A percentile compares a stretch with the other conserved stretches of the same genome.
These are phyloP conservation scores for Phialocephala sp. DNA, from an alignment of 2,329 filamentous ascomycete species.

Conservation along the genomic window DNA sequence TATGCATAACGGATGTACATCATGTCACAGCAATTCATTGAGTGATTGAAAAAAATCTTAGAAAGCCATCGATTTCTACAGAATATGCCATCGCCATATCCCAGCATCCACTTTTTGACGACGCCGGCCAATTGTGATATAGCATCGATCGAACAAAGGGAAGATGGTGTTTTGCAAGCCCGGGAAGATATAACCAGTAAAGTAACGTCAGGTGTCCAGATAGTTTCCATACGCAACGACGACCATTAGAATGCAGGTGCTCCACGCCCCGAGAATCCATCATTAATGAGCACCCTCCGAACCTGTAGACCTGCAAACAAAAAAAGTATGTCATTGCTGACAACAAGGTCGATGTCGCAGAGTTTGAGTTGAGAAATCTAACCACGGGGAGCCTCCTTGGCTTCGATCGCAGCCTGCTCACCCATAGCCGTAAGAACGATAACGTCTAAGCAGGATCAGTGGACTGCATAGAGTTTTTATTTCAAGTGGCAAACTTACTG, in stretches of 20 bases:
- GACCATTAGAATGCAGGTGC: constrained; percentile 49
- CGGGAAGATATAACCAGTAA: constrained; percentile 45
- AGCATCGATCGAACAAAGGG: constrained; percentile 40
- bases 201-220: constrained; percentile 52
- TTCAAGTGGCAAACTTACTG: constrained; percentile 67
- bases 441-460: constrained; percentile 64
- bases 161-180: constrained; percentile 39
- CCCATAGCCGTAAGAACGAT: constrained; percentile 95
- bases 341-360: constrained; percentile 40
- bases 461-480: neutral
- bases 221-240: constrained; percentile 50
- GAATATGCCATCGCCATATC: constrained; percentile 40
- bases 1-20: neutral
- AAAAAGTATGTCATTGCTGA: constrained; percentile 38
- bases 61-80: constrained; percentile 41
- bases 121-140: constrained; percentile 43
- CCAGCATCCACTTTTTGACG: constrained; percentile 43
- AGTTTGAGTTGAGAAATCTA: constrained; percentile 33
- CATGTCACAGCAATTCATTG: neutral
- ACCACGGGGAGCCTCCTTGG: constrained; percentile 81
- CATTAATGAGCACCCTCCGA: constrained; percentile 33
- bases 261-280: constrained; percentile 40
- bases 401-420: constrained; percentile 89
- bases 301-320: constrained; percentile 34
- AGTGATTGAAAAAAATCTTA: constrained; percentile 13